These are phyloP conservation scores for Candida taoyuanica DNA, from an alignment of 805 yeast genomes.

Conservation along the genomic window DNA sequence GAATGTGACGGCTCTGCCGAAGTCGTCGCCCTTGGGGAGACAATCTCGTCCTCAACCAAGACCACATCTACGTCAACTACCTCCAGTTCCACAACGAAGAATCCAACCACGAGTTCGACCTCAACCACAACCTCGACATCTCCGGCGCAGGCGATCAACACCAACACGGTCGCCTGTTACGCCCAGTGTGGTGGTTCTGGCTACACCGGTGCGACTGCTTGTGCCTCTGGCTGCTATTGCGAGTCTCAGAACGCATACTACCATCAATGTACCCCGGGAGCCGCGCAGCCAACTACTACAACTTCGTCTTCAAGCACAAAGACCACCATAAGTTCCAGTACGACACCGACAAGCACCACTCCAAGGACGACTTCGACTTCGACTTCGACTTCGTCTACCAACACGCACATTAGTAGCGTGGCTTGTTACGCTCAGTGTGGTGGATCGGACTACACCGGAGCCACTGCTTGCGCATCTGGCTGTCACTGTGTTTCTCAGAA, in stretches of 20 bases:
- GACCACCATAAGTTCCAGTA: neutral
- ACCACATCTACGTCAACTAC: constrained; percentile 1
- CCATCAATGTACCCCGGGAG: neutral
- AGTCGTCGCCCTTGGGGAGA: neutral
- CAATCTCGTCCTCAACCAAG: neutral
- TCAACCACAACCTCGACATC: neutral
- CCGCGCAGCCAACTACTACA: neutral
- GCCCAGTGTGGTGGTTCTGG: constrained; percentile 21
- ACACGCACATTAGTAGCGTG: neutral
- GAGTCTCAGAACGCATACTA: constrained; percentile 11
- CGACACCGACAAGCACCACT: neutral
- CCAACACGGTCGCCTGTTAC: neutral
- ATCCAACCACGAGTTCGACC: neutral
- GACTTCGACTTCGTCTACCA: neutral
- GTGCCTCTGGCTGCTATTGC: constrained; percentile 15
- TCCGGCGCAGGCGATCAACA: neutral
- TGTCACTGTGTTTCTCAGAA: constrained; percentile 10
- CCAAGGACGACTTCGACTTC: constrained; percentile 3
- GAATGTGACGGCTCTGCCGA: constrained; percentile 17
- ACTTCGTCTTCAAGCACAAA: constrained; percentile 1
- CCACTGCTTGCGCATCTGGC: constrained; percentile 14
- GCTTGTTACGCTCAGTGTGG: constrained; percentile 18
- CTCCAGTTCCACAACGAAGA: constrained; percentile 1
- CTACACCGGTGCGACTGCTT: constrained; percentile 9
- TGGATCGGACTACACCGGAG: constrained; percentile 11